These are phyloP conservation scores for Talaromyces piceae DNA, from an alignment of 2,329 filamentous ascomycete species.

Conservation along the genomic window DNA sequence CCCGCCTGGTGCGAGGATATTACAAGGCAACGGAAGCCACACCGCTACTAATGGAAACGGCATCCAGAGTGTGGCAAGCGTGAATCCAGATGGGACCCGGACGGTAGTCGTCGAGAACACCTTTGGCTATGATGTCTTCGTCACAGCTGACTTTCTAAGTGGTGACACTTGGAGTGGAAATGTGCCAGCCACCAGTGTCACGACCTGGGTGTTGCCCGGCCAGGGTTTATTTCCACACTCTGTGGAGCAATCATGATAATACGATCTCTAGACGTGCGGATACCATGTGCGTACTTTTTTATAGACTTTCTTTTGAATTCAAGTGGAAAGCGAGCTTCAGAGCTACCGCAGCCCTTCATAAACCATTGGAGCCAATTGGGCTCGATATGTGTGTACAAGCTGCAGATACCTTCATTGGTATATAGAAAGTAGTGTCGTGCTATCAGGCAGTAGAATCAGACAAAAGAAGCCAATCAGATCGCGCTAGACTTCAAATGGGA, in stretches of 20 bases:
- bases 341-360: not conserved
- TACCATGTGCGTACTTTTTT: not conserved
- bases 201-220: slow-evolving; percentile 10
- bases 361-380: no score
- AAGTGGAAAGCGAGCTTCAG: not conserved
- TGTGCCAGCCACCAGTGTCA: slow-evolving; percentile 8
- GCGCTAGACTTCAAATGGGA: no score
- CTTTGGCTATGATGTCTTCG: slow-evolving; percentile 4
- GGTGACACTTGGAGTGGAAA: slow-evolving; percentile 6
- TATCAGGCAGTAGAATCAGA: no score
- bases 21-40: slow-evolving; percentile 4
- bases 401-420: no score
- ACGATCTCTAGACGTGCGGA: not conserved
- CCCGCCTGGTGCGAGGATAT: slow-evolving; percentile 32
- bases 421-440: no score
- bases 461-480: no score
- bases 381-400: no score
- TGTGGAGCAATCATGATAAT: not conserved
- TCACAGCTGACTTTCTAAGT: slow-evolving; percentile 4
- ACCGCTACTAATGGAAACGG: slow-evolving; percentile 5
- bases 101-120: slow-evolving; percentile 10
- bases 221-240: not conserved
- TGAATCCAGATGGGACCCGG: slow-evolving; percentile 7
- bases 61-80: slow-evolving; percentile 6
- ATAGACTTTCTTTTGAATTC: not conserved